Base-by-base conservation (phyloP, 2,329 filamentous ascomycete species). In the Penicillium sp. region DNA sequence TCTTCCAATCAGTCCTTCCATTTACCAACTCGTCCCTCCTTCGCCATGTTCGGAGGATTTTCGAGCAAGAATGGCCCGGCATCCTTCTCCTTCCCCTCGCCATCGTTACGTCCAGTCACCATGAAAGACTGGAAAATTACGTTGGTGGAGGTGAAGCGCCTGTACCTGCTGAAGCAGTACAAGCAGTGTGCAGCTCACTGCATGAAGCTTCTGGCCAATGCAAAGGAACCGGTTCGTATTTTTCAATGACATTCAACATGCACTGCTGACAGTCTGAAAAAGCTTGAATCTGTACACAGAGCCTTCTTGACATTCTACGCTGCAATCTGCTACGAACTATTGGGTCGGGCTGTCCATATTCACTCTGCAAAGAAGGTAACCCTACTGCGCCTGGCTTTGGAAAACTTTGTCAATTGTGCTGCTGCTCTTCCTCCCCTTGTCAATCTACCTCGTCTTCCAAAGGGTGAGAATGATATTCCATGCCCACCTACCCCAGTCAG, bases 281-380 rank as follows among this genome's bases (percentile, higher is more conserved):
- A 77, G 75, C 61, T 72, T 22, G 63, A 75, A 55, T 64, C 69
- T 7, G 60, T 75, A 29, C 61, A 73, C 55, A 68, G 67, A 24
- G 69, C 70, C 5, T 81, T 76, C 61, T 70, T 82, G 39, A 71
- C 73, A 56, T 80, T 81, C 64, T 81, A 82, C 65, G 70, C 72
- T 10, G 80, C 75, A 3, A 68, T 79, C 10, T 77, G 73, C 26
- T 76, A 79, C 57, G 80, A 82, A 56, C 72, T 73, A 4, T 70
- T 81, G n/a, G 80, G 77, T 3, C 73, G 76, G 10, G 63, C 71
- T 29, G 77, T 80, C 50, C 79, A 81, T 53, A 70, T 77, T n/a
- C 75, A 76, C 61, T 81, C 80, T 2, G 64, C 63, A 22, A 74
- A 74, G 39, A 82, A 80, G 61, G 31, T 81, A 7, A 68, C 73